Evolutionary conservation across 495 filamentous ascomycete genomes (phyloP).

Genomic region (Neurospora sp.): DNA sequence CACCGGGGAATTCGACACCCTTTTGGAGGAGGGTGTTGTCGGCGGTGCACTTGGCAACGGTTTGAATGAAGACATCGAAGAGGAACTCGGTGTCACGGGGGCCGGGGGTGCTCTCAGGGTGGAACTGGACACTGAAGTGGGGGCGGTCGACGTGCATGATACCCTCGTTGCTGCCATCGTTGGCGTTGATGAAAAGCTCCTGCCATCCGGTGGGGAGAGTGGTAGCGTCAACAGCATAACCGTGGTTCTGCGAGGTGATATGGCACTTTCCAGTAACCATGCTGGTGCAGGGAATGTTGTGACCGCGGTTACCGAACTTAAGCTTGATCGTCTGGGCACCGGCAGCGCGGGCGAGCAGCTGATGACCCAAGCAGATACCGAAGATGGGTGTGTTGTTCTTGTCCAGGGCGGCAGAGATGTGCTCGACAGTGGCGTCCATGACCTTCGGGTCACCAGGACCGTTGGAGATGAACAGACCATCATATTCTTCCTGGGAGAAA

Average conservation of each 20-base stretch:
- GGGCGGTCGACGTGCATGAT: constrained; percentile 77
- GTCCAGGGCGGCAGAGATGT: constrained; percentile 60
- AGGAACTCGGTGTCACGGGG: constrained; percentile 94
- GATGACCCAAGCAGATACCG: constrained; percentile 94
- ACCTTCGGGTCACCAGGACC: constrained; percentile 91
- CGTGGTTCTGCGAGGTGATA: constrained; percentile 98
- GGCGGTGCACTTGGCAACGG: constrained; percentile 55
- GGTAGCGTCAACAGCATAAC: constrained; percentile 77
- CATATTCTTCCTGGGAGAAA: constrained; percentile 78
- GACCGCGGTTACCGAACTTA: constrained; percentile 98
- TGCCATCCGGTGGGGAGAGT: constrained; percentile 72
- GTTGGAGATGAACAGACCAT: constrained; percentile 95
- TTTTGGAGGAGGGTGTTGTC: constrained; percentile 52
- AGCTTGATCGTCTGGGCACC: constrained; percentile 87
- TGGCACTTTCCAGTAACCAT: constrained; percentile 90
- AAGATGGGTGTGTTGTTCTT: constrained; percentile 80
- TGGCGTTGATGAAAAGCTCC: constrained; percentile 94
- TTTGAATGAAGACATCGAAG: constrained; percentile 91
- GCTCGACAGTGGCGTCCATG: constrained; percentile 62
- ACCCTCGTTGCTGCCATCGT: constrained; percentile 95
- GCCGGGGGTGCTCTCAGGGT: constrained; percentile 92
- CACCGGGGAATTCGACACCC: constrained; percentile 79
- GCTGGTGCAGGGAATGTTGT: constrained; percentile 97
- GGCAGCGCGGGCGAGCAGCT: constrained; percentile 82
- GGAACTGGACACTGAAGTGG: constrained; percentile 98